phyloP scores from a whole-genome alignment of 768 basidiomycete genomes.

The Rubroboletus satanas region DNA sequence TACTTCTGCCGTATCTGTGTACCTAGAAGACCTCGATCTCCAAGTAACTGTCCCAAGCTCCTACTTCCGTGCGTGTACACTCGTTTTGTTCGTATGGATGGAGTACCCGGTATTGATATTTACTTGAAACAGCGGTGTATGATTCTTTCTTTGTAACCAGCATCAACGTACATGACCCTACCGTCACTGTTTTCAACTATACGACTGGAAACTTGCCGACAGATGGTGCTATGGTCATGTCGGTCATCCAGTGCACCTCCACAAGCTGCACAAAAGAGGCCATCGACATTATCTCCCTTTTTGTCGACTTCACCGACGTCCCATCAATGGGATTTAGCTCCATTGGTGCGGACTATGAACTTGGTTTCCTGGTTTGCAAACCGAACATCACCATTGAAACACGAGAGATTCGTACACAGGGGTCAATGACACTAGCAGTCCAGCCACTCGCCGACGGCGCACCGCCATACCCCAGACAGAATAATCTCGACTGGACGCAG shows the following conservation, averaged over 20 bases:
- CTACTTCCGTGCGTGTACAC: slow-evolving; percentile 13
- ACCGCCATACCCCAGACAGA: too few species aligned
- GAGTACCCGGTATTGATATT: not conserved
- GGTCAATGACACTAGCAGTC: slow-evolving; percentile 10
- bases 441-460: too few species aligned
- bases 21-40: slow-evolving; percentile 7
- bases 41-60: slow-evolving; percentile 11
- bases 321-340: slow-evolving; percentile 11
- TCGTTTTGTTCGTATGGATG: not conserved
- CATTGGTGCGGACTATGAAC: slow-evolving; percentile 14
- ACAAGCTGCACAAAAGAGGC: slow-evolving; percentile 5
- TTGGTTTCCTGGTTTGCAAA: slow-evolving; percentile 23
- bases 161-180: slow-evolving; percentile 16
- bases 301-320: slow-evolving; percentile 11
- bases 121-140: slow-evolving; percentile 3
- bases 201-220: slow-evolving; percentile 15
- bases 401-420: slow-evolving; percentile 18
- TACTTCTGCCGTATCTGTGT: not conserved
- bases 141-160: slow-evolving; percentile 6
- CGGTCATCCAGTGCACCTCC: slow-evolving; percentile 12
- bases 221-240: slow-evolving; percentile 16
- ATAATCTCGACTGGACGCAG: too few species aligned
- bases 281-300: slow-evolving; percentile 9
- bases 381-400: slow-evolving; percentile 22
- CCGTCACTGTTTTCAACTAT: slow-evolving; percentile 9